phyloP scores from a whole-genome alignment of 345 rosid species.

The Trapa bicornis region DNA sequence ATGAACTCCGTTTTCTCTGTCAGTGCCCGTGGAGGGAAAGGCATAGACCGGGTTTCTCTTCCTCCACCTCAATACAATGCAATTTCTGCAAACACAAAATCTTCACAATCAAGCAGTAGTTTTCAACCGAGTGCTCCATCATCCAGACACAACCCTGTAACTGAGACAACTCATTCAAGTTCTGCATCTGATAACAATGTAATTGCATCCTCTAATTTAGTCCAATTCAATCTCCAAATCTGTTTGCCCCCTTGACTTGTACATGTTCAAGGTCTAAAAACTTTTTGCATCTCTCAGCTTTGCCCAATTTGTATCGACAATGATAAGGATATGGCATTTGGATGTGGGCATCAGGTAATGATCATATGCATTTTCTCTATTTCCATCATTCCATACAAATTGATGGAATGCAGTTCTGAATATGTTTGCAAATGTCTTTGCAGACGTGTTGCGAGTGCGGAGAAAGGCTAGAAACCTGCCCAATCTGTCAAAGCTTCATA shows the following conservation, averaged over 20 bases:
- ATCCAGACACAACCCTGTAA: conserved; percentile 10
- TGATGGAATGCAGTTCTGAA: not conserved
- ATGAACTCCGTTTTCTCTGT: conserved; percentile 1
- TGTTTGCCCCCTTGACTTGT: not conserved
- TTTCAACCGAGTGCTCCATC: conserved; percentile 40
- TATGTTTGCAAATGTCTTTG: conserved; percentile 5
- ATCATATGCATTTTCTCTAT: too few relatives aligned
- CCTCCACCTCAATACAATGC: conserved; percentile 43
- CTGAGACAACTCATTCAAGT: conserved; percentile 22
- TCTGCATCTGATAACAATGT: conserved; percentile 22
- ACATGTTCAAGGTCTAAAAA: not conserved
- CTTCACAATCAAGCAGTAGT: conserved; percentile 24
- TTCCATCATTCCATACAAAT: not conserved
- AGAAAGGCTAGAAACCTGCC: conserved; percentile 60
- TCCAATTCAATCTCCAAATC: not conserved
- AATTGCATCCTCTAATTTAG: not conserved
- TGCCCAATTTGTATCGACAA: conserved; percentile 56
- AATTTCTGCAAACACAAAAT: conserved; percentile 16
- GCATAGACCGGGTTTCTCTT: conserved; percentile 32
- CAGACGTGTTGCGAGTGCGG: conserved; percentile 90
- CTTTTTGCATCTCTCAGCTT: conserved; percentile 19
- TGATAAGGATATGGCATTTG: conserved; percentile 62
- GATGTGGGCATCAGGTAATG: conserved; percentile 73
- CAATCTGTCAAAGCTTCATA: conserved; percentile 65
- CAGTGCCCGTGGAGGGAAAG: conserved; percentile 30